Base-by-base conservation (phyloP, 768 basidiomycete genomes). In the Boletus vermiculosoides region DNA sequence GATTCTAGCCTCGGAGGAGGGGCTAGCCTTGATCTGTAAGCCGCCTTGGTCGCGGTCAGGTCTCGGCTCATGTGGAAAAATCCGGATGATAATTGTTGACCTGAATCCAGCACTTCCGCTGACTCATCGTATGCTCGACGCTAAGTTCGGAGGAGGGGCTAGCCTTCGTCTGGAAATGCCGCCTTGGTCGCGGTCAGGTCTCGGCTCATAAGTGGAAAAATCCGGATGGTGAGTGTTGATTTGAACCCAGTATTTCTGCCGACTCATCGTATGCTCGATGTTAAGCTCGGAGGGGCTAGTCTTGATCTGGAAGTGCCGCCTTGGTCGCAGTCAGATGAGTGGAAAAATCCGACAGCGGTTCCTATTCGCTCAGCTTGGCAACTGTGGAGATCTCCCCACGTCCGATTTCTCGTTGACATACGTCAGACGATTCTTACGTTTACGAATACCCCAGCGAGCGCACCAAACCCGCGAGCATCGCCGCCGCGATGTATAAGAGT, bases 381-480 rank as follows among this genome's bases (percentile, higher is more conserved):
- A 33, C 34, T n/a, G 16, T 5, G 12, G 2, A 31, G 45, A 48
- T 59, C 42, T 23, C 11, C 12, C 15, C 39, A 12, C 23, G 25
- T 31, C n/a, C 45, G 34, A 30, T 59, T 41, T 28, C 11, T 40
- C n/a, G 42, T 20, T 33, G 56, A 40, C 25, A 22, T 34, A 2
- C 37, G 28, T 37, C 22, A 77, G 77, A 74, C 78, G 16, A 78
- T 80, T 61, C 63, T 80, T 54, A 69, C 75, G 0, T 80, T 23
- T 78, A 79, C 63, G 77, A 82, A 63, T 72, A 79, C 66, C n/a
- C 76, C 78, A 30, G 67, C 70, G 46, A 83, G 31, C 63, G 64
- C 48, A 64, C 66, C n/a, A 68, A 65, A 23, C 80, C 81, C 37
- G 71, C 74, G 22, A 66, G 66, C 50, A 61, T 82, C 47, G 68